Percentiles rank a stretch among this genome's conserved stretches.
These are phyloP conservation scores for Aspergillus sp. DNA, from an alignment of 2,329 filamentous ascomycete genomes.

Conservation along the genomic window DNA sequence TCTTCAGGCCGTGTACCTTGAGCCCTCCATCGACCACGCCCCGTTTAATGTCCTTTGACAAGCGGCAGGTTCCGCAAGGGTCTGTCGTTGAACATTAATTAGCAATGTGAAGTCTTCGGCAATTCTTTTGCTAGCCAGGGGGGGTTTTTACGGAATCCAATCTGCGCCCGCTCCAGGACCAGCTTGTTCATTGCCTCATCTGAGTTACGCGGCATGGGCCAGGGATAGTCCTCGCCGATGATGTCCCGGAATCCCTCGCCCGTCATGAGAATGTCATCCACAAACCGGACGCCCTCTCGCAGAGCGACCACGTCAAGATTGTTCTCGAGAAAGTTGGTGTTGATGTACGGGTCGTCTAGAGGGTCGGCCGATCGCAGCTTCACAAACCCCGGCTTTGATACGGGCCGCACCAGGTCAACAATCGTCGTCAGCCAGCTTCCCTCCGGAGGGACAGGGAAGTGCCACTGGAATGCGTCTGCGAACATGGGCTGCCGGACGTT, in stretches of 20 bases:
- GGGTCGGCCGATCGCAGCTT: conserved; percentile 33
- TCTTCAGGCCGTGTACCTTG: conserved; percentile 45
- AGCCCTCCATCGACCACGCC: conserved; percentile 46
- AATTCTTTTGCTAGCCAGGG: not conserved
- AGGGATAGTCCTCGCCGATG: conserved; percentile 43
- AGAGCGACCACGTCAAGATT: conserved; percentile 48
- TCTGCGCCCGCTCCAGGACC: conserved; percentile 51
- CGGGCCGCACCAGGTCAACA: conserved; percentile 40
- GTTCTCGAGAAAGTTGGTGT: conserved; percentile 40
- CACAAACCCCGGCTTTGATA: conserved; percentile 37
- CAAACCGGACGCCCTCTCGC: conserved; percentile 49
- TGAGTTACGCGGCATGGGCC: conserved; percentile 47
- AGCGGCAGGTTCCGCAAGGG: conserved; percentile 47
- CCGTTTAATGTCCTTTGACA: conserved; percentile 43
- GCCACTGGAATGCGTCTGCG: conserved; percentile 42
- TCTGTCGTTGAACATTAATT: conserved; percentile 14
- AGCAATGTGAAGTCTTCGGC: not conserved
- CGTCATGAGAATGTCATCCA: conserved; percentile 43
- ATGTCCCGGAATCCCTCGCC: conserved; percentile 45
- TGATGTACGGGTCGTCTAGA: conserved; percentile 30
- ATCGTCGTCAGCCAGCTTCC: conserved; percentile 50
- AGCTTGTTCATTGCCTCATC: conserved; percentile 49
- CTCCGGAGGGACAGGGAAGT: conserved; percentile 31
- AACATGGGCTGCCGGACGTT: conserved; percentile 42
- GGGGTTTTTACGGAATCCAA: conserved; percentile 16